These are phyloP conservation scores for Alternaria solani DNA, from an alignment of 2,329 filamentous ascomycete genomes.

Conservation along the genomic window DNA sequence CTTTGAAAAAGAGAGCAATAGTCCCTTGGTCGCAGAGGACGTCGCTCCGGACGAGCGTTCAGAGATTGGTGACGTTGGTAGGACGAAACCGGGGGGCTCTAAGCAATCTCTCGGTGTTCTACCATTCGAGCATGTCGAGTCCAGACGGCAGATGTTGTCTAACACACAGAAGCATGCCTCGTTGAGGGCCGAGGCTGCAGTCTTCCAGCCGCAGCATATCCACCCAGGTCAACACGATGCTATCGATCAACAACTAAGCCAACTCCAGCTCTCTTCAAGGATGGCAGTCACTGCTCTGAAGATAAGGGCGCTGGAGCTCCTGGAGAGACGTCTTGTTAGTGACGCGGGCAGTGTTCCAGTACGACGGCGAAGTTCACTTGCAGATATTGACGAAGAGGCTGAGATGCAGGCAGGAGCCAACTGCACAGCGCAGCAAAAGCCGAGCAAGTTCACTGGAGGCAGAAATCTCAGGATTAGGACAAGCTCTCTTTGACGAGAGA, in stretches of 20 bases:
- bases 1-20: slow-evolving; percentile 28
- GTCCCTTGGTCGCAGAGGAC: slow-evolving; percentile 23
- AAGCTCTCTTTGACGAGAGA: slow-evolving; percentile 27
- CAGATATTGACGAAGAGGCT: slow-evolving; percentile 5
- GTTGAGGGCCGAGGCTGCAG: slow-evolving; percentile 34
- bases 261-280: slow-evolving; percentile 31
- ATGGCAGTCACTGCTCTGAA: background rate
- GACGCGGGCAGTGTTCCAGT: slow-evolving; percentile 16
- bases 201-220: slow-evolving; percentile 30
- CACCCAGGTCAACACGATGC: slow-evolving; percentile 3
- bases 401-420: slow-evolving; percentile 14
- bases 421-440: slow-evolving; percentile 11
- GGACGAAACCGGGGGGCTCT: background rate
- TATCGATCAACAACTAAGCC: slow-evolving; percentile 18
- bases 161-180: slow-evolving; percentile 21
- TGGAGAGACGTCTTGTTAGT: slow-evolving; percentile 26
- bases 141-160: slow-evolving; percentile 18
- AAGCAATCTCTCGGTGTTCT: slow-evolving; percentile 13
- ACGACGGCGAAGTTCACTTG: background rate
- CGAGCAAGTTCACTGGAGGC: background rate
- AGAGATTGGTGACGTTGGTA: background rate
- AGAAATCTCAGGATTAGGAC: slow-evolving; percentile 18
- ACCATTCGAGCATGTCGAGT: background rate
- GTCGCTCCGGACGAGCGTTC: slow-evolving; percentile 32
- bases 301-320: slow-evolving; percentile 19